Percentiles rank a stretch among this genome's conserved stretches.
phyloP scores from a whole-genome alignment of 192 early-diverging fungal genomes.

The Podila epicladia region DNA sequence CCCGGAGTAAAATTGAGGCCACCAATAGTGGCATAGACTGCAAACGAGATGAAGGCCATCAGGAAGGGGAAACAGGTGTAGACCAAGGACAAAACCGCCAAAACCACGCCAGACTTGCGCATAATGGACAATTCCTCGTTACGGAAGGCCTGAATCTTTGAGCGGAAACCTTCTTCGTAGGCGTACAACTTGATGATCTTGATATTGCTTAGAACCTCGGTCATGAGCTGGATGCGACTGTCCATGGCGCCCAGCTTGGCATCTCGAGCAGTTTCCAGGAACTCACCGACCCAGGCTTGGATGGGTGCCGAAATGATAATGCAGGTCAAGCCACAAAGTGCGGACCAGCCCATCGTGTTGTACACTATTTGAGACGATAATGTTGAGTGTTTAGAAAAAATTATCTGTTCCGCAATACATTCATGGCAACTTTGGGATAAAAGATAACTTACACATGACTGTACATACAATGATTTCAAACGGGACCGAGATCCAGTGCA shows the following conservation, averaged over 20 bases:
- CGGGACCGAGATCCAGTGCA: conserved; percentile 11
- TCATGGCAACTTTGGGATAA: neutral
- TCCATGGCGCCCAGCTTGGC: conserved; percentile 20
- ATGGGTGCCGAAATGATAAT: conserved; percentile 18
- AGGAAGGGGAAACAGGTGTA: conserved; percentile 29
- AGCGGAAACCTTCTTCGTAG: conserved; percentile 19
- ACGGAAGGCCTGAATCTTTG: conserved; percentile 12
- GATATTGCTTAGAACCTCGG: conserved; percentile 27
- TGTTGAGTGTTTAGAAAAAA: neutral
- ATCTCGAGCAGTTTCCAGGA: conserved; percentile 14
- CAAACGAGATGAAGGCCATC: conserved; percentile 35
- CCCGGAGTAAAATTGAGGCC: conserved; percentile 27
- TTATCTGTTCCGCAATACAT: neutral
- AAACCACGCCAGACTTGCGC: conserved; percentile 4
- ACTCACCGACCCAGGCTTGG: conserved; percentile 14
- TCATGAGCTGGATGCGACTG: conserved; percentile 29
- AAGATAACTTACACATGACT: conserved; percentile 15
- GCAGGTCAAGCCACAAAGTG: conserved; percentile 10
- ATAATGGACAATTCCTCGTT: conserved; percentile 11
- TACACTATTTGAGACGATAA: conserved; percentile 3
- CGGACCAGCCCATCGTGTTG: conserved; percentile 27
- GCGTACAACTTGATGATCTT: conserved; percentile 41
- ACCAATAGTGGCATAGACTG: conserved; percentile 26
- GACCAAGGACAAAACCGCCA: conserved; percentile 14
- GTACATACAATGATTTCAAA: conserved; percentile 12